Evolutionary conservation across 495 filamentous ascomycete genomes (phyloP), one percentile per base, ranked within the genome.

Genomic region (Xylaria longipes): DNA sequence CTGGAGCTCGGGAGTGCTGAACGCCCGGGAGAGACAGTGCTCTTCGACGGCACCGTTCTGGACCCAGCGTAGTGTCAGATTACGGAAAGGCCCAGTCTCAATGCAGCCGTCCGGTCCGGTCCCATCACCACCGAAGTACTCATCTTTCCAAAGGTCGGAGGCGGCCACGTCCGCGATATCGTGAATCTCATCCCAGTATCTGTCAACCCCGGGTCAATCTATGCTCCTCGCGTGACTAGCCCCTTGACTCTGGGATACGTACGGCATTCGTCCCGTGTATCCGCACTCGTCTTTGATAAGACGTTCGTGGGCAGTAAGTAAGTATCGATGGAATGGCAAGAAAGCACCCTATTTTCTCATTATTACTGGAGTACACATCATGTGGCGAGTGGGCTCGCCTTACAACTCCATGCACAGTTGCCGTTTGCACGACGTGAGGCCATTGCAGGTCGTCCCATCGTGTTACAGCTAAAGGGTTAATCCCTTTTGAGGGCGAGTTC

Each of bases 271-370:
- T 11, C 83, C 83, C 7, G 67, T 74, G 68, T 84, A 88, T 27
- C 78, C 78, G 60, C 87, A 88, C 60, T 83, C 81, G 1, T 68
- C 74, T 56, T 78, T 72, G 35, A 89, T 72, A 0, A 83, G 57
- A 6, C 79, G 78, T 70, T 87, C 86, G 60, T 85, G 84, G 5
- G 79, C 71, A 17, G 76, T 73, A 5, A 86, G 29, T 50, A 84
- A 84, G 67, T 86, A 86, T 56, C 87, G 81, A 72, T 88, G 86
- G 79, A 82, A 88, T 5, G 83, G 82, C 17, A 87, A 74, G 75
- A 88, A 87, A 17, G 65, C 65, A 20, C 65, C 65, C 65, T 64
- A 17, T 46, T 9, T 46, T 46, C 41, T 64, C 41, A 33, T 46
- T 29, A 27, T 33, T 31, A 48, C 20, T 11, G 22, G 41, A 29